Base-by-base conservation (phyloP, 108 stramenopile species). In the Skeletonema grethae region DNA sequence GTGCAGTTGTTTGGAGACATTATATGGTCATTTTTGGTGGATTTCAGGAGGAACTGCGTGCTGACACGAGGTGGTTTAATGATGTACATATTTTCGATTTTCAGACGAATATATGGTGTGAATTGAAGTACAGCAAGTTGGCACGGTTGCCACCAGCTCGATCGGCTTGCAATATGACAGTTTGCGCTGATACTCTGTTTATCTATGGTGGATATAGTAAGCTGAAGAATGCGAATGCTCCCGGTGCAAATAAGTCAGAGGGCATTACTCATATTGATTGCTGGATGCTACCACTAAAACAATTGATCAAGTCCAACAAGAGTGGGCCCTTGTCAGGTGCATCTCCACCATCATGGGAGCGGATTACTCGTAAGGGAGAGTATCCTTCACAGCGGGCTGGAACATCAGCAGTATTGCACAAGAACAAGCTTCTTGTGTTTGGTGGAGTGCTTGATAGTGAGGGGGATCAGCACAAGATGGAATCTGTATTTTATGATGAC, bases 11-110 rank as follows among this genome's bases (percentile, higher is more conserved):
- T 11, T 98, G 96, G 96, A 88, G 97, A 35, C 89, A 95, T 65
- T 97, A 87, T 70, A 94, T 99, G 87, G 83, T 99, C 28, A 46
- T 97, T 11, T 97, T 99, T 77, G 98, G 98, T 20, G 98, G 98
- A 25, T 99, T 99, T 70, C 97, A 96, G 55, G 98, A 99, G 76
- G 95, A 93, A 0, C 16, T 84, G 18, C 71, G 86, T 4, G 87
- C 90, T 12, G 90, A 89, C 53, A 82, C 82, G 0, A 73, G 87
- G 39, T 96, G 88, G 86, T 93, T 84, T 76, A 89, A 92, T 63
- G 95, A 96, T 71, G 67, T 94, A 11, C 85, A 85, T 46, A 78
- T 94, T 6, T 90, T 89, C 45, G 85, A 96, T 65, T 84, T 96
- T 67, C 83, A 88, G 64, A 89, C 91, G 16, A 82, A 80, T 63